Conservation (phyloP, 2,329 filamentous ascomycete species). For the Arthrobotrys conoides region DNA sequence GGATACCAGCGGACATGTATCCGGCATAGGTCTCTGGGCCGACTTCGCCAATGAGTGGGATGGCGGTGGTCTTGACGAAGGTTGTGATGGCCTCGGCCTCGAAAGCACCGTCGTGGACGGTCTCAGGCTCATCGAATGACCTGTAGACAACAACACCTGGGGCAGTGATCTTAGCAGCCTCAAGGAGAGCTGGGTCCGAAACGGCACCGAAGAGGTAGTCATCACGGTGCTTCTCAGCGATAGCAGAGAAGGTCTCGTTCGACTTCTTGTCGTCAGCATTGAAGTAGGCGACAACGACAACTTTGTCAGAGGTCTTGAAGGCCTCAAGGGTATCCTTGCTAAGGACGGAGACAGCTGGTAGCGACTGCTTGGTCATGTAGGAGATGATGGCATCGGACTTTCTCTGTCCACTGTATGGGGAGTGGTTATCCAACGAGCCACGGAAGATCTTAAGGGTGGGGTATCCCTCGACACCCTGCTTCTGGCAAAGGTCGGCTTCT, state of each 20-base stretch:
- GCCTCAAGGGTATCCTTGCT: constrained; percentile 87
- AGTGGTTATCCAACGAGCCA: constrained; percentile 75
- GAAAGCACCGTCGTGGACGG: constrained; percentile 84
- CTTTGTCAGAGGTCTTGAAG: constrained; percentile 98
- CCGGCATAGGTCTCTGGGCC: constrained; percentile 95
- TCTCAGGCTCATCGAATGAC: constrained; percentile 96
- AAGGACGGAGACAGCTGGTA: constrained; percentile 89
- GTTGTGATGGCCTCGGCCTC: constrained; percentile 82
- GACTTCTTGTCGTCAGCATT: constrained; percentile 83
- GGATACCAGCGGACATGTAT: constrained; percentile 94
- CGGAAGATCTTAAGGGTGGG: constrained; percentile 99
- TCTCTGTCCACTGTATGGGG: constrained; percentile 88
- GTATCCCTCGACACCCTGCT: constrained; percentile 94
- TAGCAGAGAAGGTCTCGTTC: constrained; percentile 84
- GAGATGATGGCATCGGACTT: constrained; percentile 83
- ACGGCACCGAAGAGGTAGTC: constrained; percentile 92
- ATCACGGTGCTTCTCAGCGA: constrained; percentile 84
- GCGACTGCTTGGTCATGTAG: constrained; percentile 98
- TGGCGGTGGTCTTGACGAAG: constrained; percentile 87
- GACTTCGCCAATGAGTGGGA: constrained; percentile 93
- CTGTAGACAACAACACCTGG: constrained; percentile 96
- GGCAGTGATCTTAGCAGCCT: constrained; percentile 89
- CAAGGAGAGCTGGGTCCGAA: constrained; percentile 84
- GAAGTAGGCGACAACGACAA: constrained; percentile 92
- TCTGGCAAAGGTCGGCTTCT: constrained; percentile 90